Base-by-base conservation (phyloP, 495 filamentous ascomycete species). In the Penicillium pancosmium region DNA sequence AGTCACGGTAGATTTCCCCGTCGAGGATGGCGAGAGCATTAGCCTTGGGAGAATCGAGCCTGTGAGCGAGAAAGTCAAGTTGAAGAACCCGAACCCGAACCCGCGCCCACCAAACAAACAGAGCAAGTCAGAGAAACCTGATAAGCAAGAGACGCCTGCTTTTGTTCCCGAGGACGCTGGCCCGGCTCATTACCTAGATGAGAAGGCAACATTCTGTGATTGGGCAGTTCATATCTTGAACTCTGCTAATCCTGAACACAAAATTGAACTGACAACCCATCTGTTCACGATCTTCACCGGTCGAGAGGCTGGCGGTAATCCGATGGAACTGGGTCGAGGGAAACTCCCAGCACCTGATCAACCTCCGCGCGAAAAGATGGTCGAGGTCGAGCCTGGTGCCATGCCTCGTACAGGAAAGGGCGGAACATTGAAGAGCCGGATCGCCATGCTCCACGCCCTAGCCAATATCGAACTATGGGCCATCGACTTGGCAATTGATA, bases 401-500 rank as follows among this genome's bases (percentile, higher is more conserved):
- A 80, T 78, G 73, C 80, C 77, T 11, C 72, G 68, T 8, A 61
- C 73, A 6, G 73, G 78, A 41, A 68, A 70, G 18, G 80, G 78
- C 25, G 80, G 80, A 5, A 78, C 72, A 8, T 43, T 78, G 35
- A 83, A 78, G 61, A 82, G 78, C 53, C 69, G 80, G 44, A 76
- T 82, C 33, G 67, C 76, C 23, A 81, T 83, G 78, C 73, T 83
- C 4, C 80, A 83, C 41, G 78, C 80, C 0, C 61, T 83, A 23
- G 80, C 80, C 12, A 83, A 83, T 47, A 82, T 83, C 36, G 80
- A 83, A 60, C 70, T 77, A 11, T 83, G 80, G 80, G 80, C 80
- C 1, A 83, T 83, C 56, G 80, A 83, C 51, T 68, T 83, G 13
- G 80, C 80, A n/a, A 75, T 83, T 40, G 80, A 83, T 60, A 81